Conservation (phyloP, 1,284 basidiomycete genomes). For the Tylopilus orsonianus region DNA sequence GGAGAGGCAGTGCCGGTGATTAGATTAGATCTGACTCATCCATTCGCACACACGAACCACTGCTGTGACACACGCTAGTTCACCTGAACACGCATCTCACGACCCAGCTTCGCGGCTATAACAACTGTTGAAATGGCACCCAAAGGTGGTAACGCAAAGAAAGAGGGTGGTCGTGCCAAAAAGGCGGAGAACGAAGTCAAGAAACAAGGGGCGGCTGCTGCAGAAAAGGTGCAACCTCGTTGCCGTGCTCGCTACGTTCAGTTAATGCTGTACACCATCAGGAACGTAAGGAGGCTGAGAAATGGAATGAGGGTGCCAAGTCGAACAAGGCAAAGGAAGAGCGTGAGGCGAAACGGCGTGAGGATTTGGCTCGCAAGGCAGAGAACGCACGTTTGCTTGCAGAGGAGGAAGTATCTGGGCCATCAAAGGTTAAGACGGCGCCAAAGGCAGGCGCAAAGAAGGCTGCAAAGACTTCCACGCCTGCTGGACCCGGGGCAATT, state of each 20-base stretch:
- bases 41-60: slow-evolving; percentile 6
- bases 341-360: slow-evolving; percentile 73
- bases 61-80: slow-evolving; percentile 4
- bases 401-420: slow-evolving; percentile 77
- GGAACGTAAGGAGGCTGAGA: slow-evolving; percentile 76
- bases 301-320: slow-evolving; percentile 76
- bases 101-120: slow-evolving; percentile 4
- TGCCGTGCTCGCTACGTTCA: slow-evolving; percentile 1
- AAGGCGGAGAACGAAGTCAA: slow-evolving; percentile 92
- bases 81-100: too few relatives aligned
- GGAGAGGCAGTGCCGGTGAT: slow-evolving; percentile 31
- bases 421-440: slow-evolving; percentile 63
- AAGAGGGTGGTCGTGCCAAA: slow-evolving; percentile 83
- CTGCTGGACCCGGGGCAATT: slow-evolving; percentile 76
- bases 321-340: slow-evolving; percentile 68
- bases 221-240: slow-evolving; percentile 51
- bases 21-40: slow-evolving; percentile 33
- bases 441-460: slow-evolving; percentile 70
- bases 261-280: slow-evolving; percentile 31
- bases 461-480: slow-evolving; percentile 45
- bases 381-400: slow-evolving; percentile 76
- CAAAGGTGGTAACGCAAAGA: slow-evolving; percentile 86
- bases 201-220: slow-evolving; percentile 61
- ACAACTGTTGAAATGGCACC: slow-evolving; percentile 64
- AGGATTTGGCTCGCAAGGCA: slow-evolving; percentile 72